phyloP scores from a whole-genome alignment of 257 asterid species.

The Scutellaria barbata region DNA sequence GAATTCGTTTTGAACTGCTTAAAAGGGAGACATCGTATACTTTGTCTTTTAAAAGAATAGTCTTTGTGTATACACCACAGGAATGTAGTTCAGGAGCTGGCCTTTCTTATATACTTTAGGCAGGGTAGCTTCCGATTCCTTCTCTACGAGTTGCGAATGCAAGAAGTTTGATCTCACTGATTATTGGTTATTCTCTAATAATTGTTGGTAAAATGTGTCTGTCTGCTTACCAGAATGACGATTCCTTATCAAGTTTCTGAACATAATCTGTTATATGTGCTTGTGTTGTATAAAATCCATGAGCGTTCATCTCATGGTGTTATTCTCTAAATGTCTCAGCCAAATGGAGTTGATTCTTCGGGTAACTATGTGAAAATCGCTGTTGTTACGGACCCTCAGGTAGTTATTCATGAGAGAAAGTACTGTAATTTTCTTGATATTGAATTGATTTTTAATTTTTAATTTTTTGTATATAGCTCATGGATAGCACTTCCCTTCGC shows the following conservation, averaged over 20 bases:
- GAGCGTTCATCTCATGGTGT: constrained; percentile 26
- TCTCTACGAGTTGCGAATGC: neutral
- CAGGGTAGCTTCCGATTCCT: neutral
- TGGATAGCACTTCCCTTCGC: constrained; percentile 84
- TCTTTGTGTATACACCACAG: neutral
- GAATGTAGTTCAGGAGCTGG: neutral
- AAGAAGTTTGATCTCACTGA: constrained; percentile 2
- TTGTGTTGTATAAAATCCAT: neutral
- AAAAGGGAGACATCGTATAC: neutral
- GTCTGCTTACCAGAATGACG: neutral
- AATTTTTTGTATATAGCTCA: constrained; percentile 56
- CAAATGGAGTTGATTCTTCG: constrained; percentile 50
- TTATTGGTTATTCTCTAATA: neutral
- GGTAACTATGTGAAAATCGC: constrained; percentile 73
- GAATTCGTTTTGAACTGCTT: neutral
- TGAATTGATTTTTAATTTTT: neutral
- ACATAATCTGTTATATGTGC: neutral
- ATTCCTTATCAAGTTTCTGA: constrained; percentile 18
- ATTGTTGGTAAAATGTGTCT: neutral
- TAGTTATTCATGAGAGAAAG: constrained; percentile 31
- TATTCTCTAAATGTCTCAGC: constrained; percentile 47
- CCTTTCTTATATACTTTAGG: neutral
- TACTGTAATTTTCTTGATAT: constrained; percentile 8
- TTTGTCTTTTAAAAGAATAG: neutral
- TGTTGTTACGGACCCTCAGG: constrained; percentile 97